Evolutionary conservation across 2,329 filamentous ascomycete genomes (phyloP), one percentile per base, ranked within the genome.

Genomic region (Aquanectria penicillioides): DNA sequence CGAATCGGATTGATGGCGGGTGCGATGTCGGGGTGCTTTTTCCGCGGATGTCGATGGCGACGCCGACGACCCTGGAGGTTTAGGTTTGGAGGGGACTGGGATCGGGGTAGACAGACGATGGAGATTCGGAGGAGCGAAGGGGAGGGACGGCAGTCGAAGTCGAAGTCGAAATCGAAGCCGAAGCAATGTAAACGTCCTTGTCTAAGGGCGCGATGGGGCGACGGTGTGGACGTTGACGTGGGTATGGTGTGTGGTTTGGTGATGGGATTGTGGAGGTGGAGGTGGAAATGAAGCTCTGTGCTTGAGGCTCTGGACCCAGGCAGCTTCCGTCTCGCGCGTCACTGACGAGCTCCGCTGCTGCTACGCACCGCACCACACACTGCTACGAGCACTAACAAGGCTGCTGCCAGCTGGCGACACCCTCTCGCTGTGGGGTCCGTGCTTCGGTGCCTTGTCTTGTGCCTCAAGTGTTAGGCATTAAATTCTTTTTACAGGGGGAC

Each of bases 261-360:
- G 36, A 20, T 57, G 29, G 41, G 37, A 25, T 41, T 31, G 38
- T 38, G 11, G 46, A 46, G 9, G 41, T 46, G 26, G 33, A 34
- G 34, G 48, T 54, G 20, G 52, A 33, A 38, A 44, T 28, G 59
- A 59, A 59, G 59, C 40, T 62, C 41, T 47, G 47, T n/a, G 38
- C 23, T 23, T 62, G 60, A 64, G 61, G 61, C 52, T 64, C 49
- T 36, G 61, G 72, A 70, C 73, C 75, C 77, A 79, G 77, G 77
- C 77, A 79, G 76, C 77, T 79, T 71, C 70, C 65, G 68, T 72
- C 71, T 75, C 77, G 77, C 75, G 77, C 75, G 77, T 78, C 76
- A 77, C 74, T 70, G 68, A 66, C 10, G 41, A 58, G 55, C 54
- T 57, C 13, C 33, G 20, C 15, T 26, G 7, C 41, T 37, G 10